Percentiles rank a stretch among this genome's conserved stretches.
Evolutionary conservation across 2,329 filamentous ascomycete genomes (phyloP).

Genomic region (Cercospora nicotianae): DNA sequence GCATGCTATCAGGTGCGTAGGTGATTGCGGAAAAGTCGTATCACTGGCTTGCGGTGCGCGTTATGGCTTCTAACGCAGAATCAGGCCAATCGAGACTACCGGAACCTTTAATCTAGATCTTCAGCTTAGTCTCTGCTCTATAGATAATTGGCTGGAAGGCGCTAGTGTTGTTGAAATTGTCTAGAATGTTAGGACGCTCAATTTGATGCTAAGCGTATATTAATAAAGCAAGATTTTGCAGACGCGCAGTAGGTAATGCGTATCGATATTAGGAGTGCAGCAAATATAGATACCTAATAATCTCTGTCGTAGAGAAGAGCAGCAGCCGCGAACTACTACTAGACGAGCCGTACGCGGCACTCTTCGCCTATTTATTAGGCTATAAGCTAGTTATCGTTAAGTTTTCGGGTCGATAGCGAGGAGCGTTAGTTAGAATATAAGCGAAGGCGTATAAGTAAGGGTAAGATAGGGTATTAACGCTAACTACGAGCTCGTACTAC

Average conservation of each 20-base stretch:
- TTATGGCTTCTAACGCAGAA: neutral
- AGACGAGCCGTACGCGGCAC: too few species aligned
- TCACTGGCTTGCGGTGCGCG: neutral
- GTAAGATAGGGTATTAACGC: too few species aligned
- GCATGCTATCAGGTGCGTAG: neutral
- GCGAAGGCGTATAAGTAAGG: too few species aligned
- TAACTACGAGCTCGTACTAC: too few species aligned
- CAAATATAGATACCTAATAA: neutral
- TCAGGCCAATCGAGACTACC: neutral
- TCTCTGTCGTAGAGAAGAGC: neutral
- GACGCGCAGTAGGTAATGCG: neutral
- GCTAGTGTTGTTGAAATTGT: neutral
- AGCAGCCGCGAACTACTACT: neutral
- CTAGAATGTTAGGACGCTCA: neutral
- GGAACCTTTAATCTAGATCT: neutral
- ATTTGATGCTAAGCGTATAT: neutral
- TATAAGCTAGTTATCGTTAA: too few species aligned
- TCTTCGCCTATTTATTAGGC: too few species aligned
- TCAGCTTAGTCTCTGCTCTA: neutral
- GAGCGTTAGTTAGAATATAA: too few species aligned
- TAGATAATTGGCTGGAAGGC: too few species aligned
- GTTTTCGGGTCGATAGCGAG: too few species aligned
- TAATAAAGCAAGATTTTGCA: neutral
- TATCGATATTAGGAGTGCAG: neutral
- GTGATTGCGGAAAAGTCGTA: neutral